A percentile compares a stretch with the other conserved stretches of the same genome.
These are phyloP conservation scores for Eutrema heterophyllum DNA, from an alignment of 345 rosid genomes.

Conservation along the genomic window DNA sequence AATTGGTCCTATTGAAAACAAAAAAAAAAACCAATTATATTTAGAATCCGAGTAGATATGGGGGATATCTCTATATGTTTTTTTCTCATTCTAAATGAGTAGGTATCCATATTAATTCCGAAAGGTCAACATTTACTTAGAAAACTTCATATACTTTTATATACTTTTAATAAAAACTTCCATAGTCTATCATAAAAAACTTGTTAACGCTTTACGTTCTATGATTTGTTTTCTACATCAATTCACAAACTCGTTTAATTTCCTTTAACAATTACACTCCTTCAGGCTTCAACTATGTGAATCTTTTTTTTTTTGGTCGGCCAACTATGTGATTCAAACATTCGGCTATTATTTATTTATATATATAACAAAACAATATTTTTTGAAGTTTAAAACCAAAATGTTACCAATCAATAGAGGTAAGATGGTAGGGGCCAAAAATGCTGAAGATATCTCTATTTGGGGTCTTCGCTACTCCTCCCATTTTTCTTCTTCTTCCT, in stretches of 20 bases:
- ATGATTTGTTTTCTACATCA: no score
- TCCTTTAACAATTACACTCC: neutral
- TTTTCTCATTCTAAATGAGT: no score
- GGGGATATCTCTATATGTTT: no score
- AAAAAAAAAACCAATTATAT: neutral
- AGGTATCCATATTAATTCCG: no score
- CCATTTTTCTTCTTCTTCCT: neutral
- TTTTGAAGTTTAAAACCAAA: no score
- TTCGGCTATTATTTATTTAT: neutral
- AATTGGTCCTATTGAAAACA: conserved; percentile 36
- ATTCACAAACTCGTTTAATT: neutral
- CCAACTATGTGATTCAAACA: neutral
- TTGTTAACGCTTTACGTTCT: no score
- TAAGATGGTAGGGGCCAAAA: neutral
- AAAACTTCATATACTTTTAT: neutral
- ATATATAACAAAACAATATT: no score
- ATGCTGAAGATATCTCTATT: neutral
- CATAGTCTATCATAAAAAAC: neutral
- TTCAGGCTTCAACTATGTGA: neutral
- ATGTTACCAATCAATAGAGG: neutral
- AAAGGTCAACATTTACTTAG: neutral
- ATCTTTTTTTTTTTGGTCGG: neutral
- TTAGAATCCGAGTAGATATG: neutral
- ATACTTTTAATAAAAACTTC: neutral
- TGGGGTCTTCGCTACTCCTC: neutral